These are phyloP conservation scores for Aethionema arabicum DNA, from an alignment of 345 rosid genomes.

Conservation along the genomic window DNA sequence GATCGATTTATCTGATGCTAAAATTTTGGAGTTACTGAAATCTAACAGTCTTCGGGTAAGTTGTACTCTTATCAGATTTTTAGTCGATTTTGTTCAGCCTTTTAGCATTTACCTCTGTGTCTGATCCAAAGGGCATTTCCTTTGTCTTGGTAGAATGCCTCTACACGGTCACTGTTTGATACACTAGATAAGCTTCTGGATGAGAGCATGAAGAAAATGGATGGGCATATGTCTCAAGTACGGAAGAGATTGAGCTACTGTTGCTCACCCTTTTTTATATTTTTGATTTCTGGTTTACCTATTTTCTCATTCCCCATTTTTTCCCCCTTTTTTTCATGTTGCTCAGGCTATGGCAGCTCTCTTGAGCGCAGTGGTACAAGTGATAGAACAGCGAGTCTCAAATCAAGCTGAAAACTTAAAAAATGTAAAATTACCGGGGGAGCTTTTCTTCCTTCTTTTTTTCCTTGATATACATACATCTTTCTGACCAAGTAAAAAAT, in stretches of 20 bases:
- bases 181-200: conserved; percentile 62
- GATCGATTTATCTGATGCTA: conserved; percentile 59
- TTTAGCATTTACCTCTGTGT: conserved; percentile 20
- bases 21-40: conserved; percentile 57
- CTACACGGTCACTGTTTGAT: conserved; percentile 69
- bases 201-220: conserved; percentile 65
- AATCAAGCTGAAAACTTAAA: conserved; percentile 65
- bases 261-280: conserved; percentile 16
- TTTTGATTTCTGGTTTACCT: conserved; percentile 12
- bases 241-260: conserved; percentile 34
- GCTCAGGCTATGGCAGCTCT: conserved; percentile 54
- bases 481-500: conserved; percentile 28
- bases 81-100: conserved; percentile 8
- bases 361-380: conserved; percentile 59
- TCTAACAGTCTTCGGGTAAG: conserved; percentile 70
- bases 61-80: conserved; percentile 24
- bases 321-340: not conserved
- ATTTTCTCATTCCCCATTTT: conserved; percentile 14
- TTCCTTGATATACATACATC: conserved; percentile 16
- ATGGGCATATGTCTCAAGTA: conserved; percentile 70
- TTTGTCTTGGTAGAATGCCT: conserved; percentile 54
- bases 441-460: conserved; percentile 25
- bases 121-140: conserved; percentile 29
- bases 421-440: conserved; percentile 51
- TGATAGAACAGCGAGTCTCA: conserved; percentile 71